phyloP scores from a whole-genome alignment of 805 yeast species.

The Suhomyces emberorum region DNA sequence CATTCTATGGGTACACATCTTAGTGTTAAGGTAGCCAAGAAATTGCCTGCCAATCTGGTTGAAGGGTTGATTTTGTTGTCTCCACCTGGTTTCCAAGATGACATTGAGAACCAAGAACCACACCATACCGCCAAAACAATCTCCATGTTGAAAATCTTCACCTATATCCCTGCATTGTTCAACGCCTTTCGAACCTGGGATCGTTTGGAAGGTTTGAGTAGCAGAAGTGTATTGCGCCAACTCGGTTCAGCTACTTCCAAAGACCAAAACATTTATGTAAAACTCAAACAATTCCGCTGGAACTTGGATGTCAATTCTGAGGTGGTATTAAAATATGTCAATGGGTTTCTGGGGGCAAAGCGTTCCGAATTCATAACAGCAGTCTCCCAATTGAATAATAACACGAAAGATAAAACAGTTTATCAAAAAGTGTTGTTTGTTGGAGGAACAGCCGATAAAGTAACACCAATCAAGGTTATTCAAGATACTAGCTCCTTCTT shows the following conservation, averaged over 20 bases:
- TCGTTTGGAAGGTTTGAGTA: constrained; percentile 58
- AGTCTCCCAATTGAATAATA: constrained; percentile 32
- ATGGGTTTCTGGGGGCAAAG: constrained; percentile 46
- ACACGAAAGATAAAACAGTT: constrained; percentile 26
- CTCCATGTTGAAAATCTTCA: constrained; percentile 26
- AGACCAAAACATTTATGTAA: constrained; percentile 31
- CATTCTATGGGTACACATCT: constrained; percentile 75
- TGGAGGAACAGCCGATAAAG: constrained; percentile 55
- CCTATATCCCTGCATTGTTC: constrained; percentile 45
- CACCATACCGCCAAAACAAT: constrained; percentile 2
- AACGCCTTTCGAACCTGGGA: constrained; percentile 56
- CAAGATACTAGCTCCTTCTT: constrained; percentile 27
- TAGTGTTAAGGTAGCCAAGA: constrained; percentile 42
- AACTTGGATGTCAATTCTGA: constrained; percentile 60
- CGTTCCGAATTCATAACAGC: constrained; percentile 43
- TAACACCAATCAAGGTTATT: constrained; percentile 48
- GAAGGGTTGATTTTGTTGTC: constrained; percentile 49
- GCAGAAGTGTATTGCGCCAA: constrained; percentile 59
- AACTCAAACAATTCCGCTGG: constrained; percentile 63
- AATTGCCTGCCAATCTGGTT: constrained; percentile 35
- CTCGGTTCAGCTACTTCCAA: constrained; percentile 20
- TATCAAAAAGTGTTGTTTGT: constrained; percentile 50
- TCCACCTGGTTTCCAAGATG: constrained; percentile 43
- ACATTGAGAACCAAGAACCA: constrained; percentile 9
- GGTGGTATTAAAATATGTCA: constrained; percentile 51